Evolutionary conservation across 495 filamentous ascomycete species (phyloP).

Genomic region (Penicillium ucsense): DNA sequence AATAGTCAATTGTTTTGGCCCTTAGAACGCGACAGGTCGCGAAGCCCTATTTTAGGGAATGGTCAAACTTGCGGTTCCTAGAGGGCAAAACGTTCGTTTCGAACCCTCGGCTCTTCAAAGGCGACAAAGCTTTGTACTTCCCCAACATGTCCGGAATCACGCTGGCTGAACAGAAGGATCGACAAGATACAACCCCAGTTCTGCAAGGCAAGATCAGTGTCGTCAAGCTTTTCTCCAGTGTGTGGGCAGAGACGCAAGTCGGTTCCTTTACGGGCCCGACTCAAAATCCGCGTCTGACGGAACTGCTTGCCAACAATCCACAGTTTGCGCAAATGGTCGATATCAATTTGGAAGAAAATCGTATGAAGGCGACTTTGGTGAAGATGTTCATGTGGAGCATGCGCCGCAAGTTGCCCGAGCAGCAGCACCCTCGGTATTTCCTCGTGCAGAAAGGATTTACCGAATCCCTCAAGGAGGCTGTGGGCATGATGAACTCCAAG

Average conservation of each 20-base stretch:
- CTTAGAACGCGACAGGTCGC: conserved; percentile 46
- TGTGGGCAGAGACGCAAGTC: conserved; percentile 81
- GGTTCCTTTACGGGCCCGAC: conserved; percentile 53
- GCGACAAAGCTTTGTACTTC: conserved; percentile 75
- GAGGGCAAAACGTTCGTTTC: conserved; percentile 84
- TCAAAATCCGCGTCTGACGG: conserved; percentile 55
- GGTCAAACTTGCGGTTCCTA: conserved; percentile 67
- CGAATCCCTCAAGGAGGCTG: conserved; percentile 60
- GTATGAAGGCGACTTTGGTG: conserved; percentile 65
- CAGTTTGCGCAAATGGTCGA: conserved; percentile 58
- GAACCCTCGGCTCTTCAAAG: conserved; percentile 64
- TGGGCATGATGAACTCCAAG: conserved; percentile 77
- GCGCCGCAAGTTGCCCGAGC: conserved; percentile 41
- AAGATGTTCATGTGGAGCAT: conserved; percentile 56
- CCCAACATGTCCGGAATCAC: conserved; percentile 82
- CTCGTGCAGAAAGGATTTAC: conserved; percentile 68
- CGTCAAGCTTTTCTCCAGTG: conserved; percentile 68
- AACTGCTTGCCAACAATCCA: conserved; percentile 33
- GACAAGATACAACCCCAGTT: conserved; percentile 59
- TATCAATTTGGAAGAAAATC: conserved; percentile 79
- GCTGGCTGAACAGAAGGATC: conserved; percentile 40
- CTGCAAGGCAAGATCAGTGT: conserved; percentile 64
- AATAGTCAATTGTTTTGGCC: conserved; percentile 1
- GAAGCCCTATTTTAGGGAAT: conserved; percentile 90
- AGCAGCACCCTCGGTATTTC: conserved; percentile 69